Evolutionary conservation across 1,139 yeast genomes (phyloP), one percentile per base, ranked within the genome.

Genomic region (Scheffersomyces quercinus): DNA sequence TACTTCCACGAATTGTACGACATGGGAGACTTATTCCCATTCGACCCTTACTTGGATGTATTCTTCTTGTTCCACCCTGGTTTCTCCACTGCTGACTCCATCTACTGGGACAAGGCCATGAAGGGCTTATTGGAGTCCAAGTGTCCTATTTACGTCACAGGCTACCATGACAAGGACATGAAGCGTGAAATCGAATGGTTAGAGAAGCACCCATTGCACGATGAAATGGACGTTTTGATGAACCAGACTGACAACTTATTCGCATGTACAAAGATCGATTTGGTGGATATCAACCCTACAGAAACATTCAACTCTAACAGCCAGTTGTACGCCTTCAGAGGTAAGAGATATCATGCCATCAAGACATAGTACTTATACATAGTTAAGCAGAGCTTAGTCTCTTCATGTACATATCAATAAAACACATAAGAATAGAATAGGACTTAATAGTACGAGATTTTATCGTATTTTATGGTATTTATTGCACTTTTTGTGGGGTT

Each of bases 61-160:
- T 93, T 93, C 69, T 90, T 89, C 76, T 73, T 88, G 42, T 93
- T 91, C 85, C 98, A 93, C 64, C 98, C 99, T 2, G 97, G 97
- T 36, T 80, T 90, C 64, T 85, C 89, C 26, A 87, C 95, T 14
- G 88, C 89, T 10, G 96, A 89, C 60, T 80, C 87, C 39, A 75
- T 81, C 62, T 82, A 83, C 58, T 90, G 97, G 96, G 79, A 80
- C 51, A 84, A 86, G 63, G 78, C 96, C 0, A 72, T 93, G 55
- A 89, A 89, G 45, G 97, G 95, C 1, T 72, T 93, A 52, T 73
- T 93, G 50, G 98, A 93, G 52, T 85, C 96, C 41, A 93, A 93
- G 67, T 93, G 99, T 70, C 88, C 96, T 1, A 75, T 93, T 16
- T 90, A 85, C 65, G 84, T 89, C 39, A 91, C 98, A 3, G 97